A percentile compares a stretch with the other conserved stretches of the same genome.
These are phyloP conservation scores for Metschnikowia vanudenii DNA, from an alignment of 805 yeast genomes.

Conservation along the genomic window DNA sequence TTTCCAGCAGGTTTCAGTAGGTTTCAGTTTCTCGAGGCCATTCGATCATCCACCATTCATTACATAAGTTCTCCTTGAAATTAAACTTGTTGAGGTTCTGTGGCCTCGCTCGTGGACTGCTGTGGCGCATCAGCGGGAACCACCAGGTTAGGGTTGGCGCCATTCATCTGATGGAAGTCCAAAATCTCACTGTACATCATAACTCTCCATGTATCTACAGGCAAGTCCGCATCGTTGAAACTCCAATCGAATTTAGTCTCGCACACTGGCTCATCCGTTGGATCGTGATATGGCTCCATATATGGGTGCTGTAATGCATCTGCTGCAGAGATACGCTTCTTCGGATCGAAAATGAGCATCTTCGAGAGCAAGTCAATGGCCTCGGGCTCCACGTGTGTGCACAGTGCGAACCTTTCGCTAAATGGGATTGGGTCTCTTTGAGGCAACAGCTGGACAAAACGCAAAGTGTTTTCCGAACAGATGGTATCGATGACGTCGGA, in stretches of 20 bases:
- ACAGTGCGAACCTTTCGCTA: conserved; percentile 69
- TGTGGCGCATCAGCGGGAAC: conserved; percentile 5
- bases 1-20: neutral
- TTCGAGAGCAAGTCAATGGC: conserved; percentile 85
- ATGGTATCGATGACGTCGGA: conserved; percentile 94
- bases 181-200: conserved; percentile 98
- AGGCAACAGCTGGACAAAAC: conserved; percentile 92
- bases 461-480: conserved; percentile 90
- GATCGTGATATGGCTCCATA: conserved; percentile 93
- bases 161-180: conserved; percentile 91
- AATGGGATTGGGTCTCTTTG: conserved; percentile 90
- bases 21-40: neutral
- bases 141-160: conserved; percentile 22
- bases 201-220: conserved; percentile 97
- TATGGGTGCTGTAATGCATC: conserved; percentile 89
- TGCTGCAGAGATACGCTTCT: conserved; percentile 88
- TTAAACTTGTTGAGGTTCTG: conserved; percentile 10
- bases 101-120: conserved; percentile 8
- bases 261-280: conserved; percentile 95
- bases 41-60: neutral
- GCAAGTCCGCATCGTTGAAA: conserved; percentile 95
- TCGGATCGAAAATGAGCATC: conserved; percentile 94
- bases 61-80: neutral
- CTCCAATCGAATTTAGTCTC: conserved; percentile 95
- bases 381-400: conserved; percentile 39